Evolutionary conservation across 1,139 yeast genomes (phyloP), one percentile per base, ranked within the genome.

Genomic region (Candida gigantensis): DNA sequence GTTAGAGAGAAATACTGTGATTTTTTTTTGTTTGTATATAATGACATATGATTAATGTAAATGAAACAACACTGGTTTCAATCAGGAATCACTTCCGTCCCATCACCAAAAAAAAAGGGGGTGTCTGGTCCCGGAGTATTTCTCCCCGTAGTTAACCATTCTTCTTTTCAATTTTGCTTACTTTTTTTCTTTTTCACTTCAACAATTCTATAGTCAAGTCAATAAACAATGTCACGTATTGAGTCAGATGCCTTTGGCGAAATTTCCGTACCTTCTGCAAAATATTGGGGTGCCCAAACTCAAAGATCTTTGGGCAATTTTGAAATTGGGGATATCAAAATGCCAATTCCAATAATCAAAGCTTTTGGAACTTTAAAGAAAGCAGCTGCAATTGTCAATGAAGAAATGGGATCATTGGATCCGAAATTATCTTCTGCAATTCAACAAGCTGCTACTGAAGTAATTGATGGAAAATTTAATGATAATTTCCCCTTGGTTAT

Each of bases 211-310:
- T 20, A 20, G n/a, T n/a, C n/a, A 9, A 20, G n/a, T 20, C n/a
- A 18, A 18, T n/a, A 7, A 23, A 9, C 9, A n/a, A 23, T 23
- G 25, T 51, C 70, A 42, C 82, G 97, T 72, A 77, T 77, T 42
- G 98, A 92, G 65, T 77, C 89, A 41, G 98, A 92, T 65, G 97
- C 97, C 36, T 92, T 92, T 58, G 98, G 98, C 51, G 96, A 87
- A 58, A 84, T 92, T 55, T 86, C 86, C 57, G 97, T 90, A 35
- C 95, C 89, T 41, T 68, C 77, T 43, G 75, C 84, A 56, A 82
- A 80, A 60, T 90, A 90, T 73, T 90, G 95, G 87, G 97, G 98
- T 44, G 97, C 98, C 30, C 98, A 92, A 70, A 92, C 98, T 43
- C 97, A 92, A 62, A 79, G 95, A 65, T 84, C 97, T 9, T 76